Conservation (phyloP, 768 basidiomycete genomes). For the Xerocomellus dryophilus region DNA sequence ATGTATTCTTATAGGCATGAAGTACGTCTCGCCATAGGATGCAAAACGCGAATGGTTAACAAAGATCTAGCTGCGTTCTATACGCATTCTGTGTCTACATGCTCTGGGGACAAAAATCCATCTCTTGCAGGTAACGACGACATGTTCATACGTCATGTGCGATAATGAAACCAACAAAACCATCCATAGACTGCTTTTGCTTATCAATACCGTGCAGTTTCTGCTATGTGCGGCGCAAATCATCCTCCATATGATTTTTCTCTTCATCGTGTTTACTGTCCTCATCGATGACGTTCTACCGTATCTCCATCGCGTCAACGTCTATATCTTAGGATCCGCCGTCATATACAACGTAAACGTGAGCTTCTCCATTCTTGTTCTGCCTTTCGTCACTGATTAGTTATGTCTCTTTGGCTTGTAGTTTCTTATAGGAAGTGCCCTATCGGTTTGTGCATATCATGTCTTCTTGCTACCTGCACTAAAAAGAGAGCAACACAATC, state of each 20-base stretch:
- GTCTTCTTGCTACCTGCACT: background rate
- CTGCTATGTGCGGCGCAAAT: conserved; percentile 11
- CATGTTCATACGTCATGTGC: background rate
- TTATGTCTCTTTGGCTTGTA: background rate
- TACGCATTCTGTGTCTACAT: conserved; percentile 14
- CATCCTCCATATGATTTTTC: background rate
- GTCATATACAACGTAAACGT: conserved; percentile 15
- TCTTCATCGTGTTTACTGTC: conserved; percentile 4
- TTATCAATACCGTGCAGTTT: conserved; percentile 16
- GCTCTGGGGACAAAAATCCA: conserved; percentile 11
- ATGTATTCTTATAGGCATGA: conserved; percentile 10
- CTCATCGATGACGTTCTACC: background rate
- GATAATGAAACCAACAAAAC: background rate
- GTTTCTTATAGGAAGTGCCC: conserved; percentile 11
- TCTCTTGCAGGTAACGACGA: conserved; percentile 6
- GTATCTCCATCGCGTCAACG: background rate
- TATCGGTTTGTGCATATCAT: conserved; percentile 18
- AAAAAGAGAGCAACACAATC: background rate
- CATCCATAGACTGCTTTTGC: conserved; percentile 6
- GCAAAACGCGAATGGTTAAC: background rate
- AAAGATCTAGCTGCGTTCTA: conserved; percentile 9
- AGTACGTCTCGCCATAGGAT: conserved; percentile 4
- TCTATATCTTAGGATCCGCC: background rate
- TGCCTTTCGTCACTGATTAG: background rate
- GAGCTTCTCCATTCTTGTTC: background rate